Base-by-base conservation (phyloP, 2,329 filamentous ascomycete species). In the Penicillium sp. region DNA sequence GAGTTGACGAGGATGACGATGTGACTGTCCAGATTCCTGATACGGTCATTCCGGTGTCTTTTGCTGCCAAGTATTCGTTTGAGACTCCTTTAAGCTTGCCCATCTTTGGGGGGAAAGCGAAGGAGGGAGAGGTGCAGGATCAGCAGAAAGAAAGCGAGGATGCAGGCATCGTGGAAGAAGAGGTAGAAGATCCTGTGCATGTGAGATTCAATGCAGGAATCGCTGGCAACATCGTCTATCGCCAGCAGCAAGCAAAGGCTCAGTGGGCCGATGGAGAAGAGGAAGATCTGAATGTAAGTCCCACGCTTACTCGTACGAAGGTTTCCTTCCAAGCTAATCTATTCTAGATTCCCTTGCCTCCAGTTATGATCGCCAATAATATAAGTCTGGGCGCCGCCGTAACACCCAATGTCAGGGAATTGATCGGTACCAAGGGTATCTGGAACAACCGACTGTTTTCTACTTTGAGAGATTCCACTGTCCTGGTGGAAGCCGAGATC, bases 21-120 rank as follows among this genome's bases (percentile, higher is more conserved):
- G 67, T 74, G 22, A 69, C 69, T 33, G 53, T 79, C 8, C 63
- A 70, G 33, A 54, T 76, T 9, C 76, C 75, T 24, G 62, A 68
- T 17, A 28, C 6, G 1, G 63, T 73, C 4, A 63, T 66, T 26
- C 38, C 72, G 42, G 68, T 66, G 17, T 68, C 69, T 3, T 73
- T 73, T 60, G 70, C 67, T n/a, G 54, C 78, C 35, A 71, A 69
- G 49, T 78, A 75, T 60, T 70, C 63, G 42, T 79, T 79, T 59
- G 74, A 72, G 37, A 67, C 73, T 17, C 77, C 78, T 4, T 62
- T 80, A 47, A 70, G 72, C 45, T 64, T 74, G 1, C 66, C 71
- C 24, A 60, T 65, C 42, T 56, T 73, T 50, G 56, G 70, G 28
- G 63, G 65, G 8, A 56, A 66, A 22, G 33, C 59, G 4, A 68